phyloP scores from a whole-genome alignment of 768 basidiomycete species.

The Termitomyces bulborhizus region DNA sequence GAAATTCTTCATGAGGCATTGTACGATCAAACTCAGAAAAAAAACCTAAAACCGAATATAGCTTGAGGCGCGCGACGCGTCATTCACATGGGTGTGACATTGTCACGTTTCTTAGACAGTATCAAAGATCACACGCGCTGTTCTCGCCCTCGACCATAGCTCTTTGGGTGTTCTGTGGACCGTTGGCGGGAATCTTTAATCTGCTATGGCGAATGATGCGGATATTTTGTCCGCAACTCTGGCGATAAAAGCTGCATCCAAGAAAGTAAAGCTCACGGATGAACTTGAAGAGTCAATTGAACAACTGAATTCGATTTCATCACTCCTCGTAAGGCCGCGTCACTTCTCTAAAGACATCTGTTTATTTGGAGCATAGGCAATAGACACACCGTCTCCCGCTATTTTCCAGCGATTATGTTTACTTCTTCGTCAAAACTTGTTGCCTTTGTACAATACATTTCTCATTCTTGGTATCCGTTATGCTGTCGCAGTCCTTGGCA shows the following conservation, averaged over 20 bases:
- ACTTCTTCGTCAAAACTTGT: constrained; percentile 35
- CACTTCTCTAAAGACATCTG: neutral
- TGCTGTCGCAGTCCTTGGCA: constrained; percentile 32
- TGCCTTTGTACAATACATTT: constrained; percentile 37
- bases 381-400: constrained; percentile 28
- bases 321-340: constrained; percentile 33
- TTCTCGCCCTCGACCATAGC: neutral
- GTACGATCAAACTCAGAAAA: no score
- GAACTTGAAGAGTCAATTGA: constrained; percentile 27
- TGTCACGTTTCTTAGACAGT: neutral
- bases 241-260: constrained; percentile 23
- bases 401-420: constrained; percentile 30
- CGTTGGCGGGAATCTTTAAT: neutral
- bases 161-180: neutral
- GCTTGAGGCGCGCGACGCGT: no score
- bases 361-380: constrained; percentile 27
- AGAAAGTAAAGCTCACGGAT: constrained; percentile 21
- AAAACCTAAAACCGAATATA: no score
- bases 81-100: neutral
- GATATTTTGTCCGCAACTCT: constrained; percentile 23
- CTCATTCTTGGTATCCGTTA: constrained; percentile 33
- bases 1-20: no score
- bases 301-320: constrained; percentile 34
- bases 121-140: no score
- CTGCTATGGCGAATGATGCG: constrained; percentile 11